These are phyloP conservation scores for Talaromyces sp. DNA, from an alignment of 2,329 filamentous ascomycete species.

Conservation along the genomic window DNA sequence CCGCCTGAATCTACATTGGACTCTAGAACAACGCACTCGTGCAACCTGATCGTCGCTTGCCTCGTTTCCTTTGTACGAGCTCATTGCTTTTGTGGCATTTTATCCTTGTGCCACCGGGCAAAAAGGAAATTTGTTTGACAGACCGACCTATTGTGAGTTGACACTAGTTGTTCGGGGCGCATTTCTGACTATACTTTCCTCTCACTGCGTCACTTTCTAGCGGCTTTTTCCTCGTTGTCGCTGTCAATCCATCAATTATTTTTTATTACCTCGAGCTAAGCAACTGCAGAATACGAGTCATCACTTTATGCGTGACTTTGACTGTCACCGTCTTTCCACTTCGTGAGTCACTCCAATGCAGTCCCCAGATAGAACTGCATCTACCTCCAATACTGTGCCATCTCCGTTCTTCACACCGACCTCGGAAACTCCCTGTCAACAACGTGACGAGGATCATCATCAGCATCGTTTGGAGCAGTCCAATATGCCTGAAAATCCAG, in stretches of 20 bases:
- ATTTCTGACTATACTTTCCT: not conserved
- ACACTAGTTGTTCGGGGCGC: not conserved
- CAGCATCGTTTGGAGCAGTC: conserved; percentile 3
- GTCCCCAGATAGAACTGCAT: conserved; percentile 10
- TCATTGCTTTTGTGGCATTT: not conserved
- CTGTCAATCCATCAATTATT: not conserved
- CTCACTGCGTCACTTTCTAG: not conserved
- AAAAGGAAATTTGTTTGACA: conserved; percentile 3
- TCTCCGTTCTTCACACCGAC: conserved; percentile 7
- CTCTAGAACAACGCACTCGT: conserved; percentile 10
- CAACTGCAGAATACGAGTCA: not conserved
- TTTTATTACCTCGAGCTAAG: not conserved
- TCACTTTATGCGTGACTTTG: not conserved
- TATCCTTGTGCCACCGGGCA: not conserved
- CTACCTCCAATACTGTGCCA: conserved; percentile 4
- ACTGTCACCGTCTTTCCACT: not conserved
- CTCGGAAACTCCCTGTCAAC: not conserved
- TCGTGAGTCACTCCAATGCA: conserved; percentile 12
- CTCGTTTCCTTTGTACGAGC: conserved; percentile 10
- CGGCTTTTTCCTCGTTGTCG: not conserved
- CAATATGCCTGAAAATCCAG: conserved; percentile 10
- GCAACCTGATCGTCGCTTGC: conserved; percentile 9
- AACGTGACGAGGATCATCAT: conserved; percentile 1
- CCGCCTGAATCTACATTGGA: conserved; percentile 8
- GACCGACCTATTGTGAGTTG: not conserved